These are phyloP conservation scores for Hymenoscyphus fructigenus DNA, from an alignment of 2,329 filamentous ascomycete species.

Conservation along the genomic window DNA sequence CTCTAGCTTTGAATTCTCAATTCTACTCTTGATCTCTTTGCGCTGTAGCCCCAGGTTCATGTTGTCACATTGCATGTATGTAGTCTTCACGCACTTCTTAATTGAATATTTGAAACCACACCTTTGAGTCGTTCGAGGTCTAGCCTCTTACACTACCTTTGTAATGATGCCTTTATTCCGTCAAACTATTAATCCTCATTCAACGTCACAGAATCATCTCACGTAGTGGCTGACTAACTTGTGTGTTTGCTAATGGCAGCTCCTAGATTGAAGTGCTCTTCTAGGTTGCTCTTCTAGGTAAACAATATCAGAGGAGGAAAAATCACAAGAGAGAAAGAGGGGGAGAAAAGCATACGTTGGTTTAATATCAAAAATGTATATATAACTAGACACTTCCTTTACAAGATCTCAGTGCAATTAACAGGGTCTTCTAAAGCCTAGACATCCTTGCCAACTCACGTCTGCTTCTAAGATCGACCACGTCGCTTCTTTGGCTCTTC, in stretches of 20 bases:
- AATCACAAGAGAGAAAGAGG: background rate
- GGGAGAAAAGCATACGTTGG: background rate
- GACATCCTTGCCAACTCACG: too few relatives aligned
- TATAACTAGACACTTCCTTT: background rate
- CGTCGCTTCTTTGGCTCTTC: constrained; percentile 8
- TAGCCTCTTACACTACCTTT: background rate
- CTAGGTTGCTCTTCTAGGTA: background rate
- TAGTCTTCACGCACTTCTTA: too few relatives aligned
- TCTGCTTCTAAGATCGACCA: constrained; percentile 13
- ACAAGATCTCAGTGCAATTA: background rate
- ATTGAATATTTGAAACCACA: too few relatives aligned
- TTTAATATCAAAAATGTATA: background rate
- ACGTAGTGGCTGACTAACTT: background rate
- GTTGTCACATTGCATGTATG: too few relatives aligned
- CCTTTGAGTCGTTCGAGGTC: too few relatives aligned
- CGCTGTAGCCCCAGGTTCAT: too few relatives aligned
- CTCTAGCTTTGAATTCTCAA: too few relatives aligned
- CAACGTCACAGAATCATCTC: background rate
- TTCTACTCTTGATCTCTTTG: too few relatives aligned
- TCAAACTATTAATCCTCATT: too few relatives aligned
- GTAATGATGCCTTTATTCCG: background rate
- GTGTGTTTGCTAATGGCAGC: background rate
- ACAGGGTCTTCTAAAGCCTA: background rate
- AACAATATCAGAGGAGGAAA: background rate
- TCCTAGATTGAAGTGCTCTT: background rate